phyloP scores from a whole-genome alignment of 2,329 filamentous ascomycete genomes.

The Aspergillus sp. region DNA sequence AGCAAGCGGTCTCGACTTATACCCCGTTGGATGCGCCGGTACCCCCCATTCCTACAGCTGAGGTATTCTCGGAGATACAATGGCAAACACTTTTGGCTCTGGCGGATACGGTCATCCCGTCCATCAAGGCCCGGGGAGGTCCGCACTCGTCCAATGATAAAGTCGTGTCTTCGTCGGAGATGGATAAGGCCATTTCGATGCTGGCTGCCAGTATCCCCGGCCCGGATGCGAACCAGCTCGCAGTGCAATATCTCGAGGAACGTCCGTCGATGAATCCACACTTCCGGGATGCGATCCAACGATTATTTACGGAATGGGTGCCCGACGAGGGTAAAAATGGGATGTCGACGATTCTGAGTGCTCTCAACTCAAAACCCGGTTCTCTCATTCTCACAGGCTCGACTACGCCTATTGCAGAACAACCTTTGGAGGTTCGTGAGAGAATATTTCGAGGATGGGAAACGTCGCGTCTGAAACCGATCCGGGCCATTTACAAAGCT shows the following conservation, averaged over 20 bases:
- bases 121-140: slow-evolving; percentile 38
- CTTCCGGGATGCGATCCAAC: slow-evolving; percentile 45
- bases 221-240: slow-evolving; percentile 28
- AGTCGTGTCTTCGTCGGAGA: slow-evolving; percentile 34
- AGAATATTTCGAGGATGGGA: slow-evolving; percentile 49
- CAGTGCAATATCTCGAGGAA: slow-evolving; percentile 43
- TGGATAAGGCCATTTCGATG: slow-evolving; percentile 30
- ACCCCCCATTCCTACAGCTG: slow-evolving; percentile 40
- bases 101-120: slow-evolving; percentile 51
- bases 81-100: slow-evolving; percentile 55
- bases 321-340: slow-evolving; percentile 44
- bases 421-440: slow-evolving; percentile 50
- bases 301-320: slow-evolving; percentile 44
- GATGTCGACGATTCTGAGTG: slow-evolving; percentile 46
- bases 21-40: slow-evolving; percentile 39
- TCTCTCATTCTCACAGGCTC: slow-evolving; percentile 54
- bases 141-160: slow-evolving; percentile 31
- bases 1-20: slow-evolving; percentile 7
- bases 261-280: slow-evolving; percentile 41
- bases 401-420: slow-evolving; percentile 47
- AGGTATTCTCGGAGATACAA: slow-evolving; percentile 49
- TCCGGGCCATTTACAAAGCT: slow-evolving; percentile 46
- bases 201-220: slow-evolving; percentile 23
- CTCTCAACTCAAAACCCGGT: slow-evolving; percentile 50
- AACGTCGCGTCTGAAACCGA: slow-evolving; percentile 45